Base-by-base conservation (phyloP, 2,329 filamentous ascomycete species). In the Pseudopithomyces chartarum region DNA sequence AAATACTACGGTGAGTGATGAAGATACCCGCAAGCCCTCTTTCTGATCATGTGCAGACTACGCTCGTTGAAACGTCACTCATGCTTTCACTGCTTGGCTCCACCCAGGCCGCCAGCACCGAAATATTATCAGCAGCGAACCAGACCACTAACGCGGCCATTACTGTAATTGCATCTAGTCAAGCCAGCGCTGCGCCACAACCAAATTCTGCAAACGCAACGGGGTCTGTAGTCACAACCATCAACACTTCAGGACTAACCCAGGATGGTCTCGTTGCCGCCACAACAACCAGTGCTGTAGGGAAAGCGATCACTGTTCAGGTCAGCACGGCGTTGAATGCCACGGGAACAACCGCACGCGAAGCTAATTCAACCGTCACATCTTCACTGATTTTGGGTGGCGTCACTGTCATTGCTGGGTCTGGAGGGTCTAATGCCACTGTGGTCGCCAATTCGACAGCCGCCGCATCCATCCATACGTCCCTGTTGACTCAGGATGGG, bases 221-320 rank as follows among this genome's bases (percentile, higher is more conserved):
- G 11, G 29, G 36, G 1, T 50, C 47, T 29, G 17, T 38, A 2
- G 17, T 38, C 13, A 10, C 26, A 33, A 42, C 48, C n/a, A 51
- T 42, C 22, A 42, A 51, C 23, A 40, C 36, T 4, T 39, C 48
- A 23, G 38, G 33, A 10, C 22, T 51, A 36, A 51, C 38, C 13
- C 38, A 54, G 19, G 68, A 59, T 53, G 67, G 58, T 19, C 57
- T 70, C 32, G 56, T 58, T 10, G 61, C 60, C 8, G 62, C 63
- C 12, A 64, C 63, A 1, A 68, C 65, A 4, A 66, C 58, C 0
- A 65, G 58, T 6, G 52, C 58, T 23, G 63, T 49, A 11, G 63
- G 56, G 12, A 54, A 48, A 22, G 52, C 60, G 34, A 54, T 71
- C 36, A 46, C 38, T 33, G 29, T 39, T 33, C 11, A 23, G 10